Base-by-base conservation (phyloP, 2,329 filamentous ascomycete species). In the Fusarium fracticaudum region DNA sequence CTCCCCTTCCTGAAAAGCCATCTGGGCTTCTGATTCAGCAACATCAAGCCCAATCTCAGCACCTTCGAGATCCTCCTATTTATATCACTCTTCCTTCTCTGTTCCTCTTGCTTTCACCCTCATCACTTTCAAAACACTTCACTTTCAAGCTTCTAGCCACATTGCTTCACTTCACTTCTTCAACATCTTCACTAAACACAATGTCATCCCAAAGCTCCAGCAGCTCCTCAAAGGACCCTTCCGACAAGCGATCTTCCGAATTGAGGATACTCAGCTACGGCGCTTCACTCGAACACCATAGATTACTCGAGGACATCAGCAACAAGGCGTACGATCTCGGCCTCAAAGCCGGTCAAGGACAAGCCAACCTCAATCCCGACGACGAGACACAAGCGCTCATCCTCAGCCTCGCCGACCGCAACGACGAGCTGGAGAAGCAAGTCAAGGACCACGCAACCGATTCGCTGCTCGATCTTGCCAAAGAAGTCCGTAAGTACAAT, bases 371-470 rank as follows among this genome's bases (percentile, higher is more conserved):
- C 11, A 17, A 4, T 48, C 13, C 35, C 8, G 14, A 37, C 2
- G 29, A 54, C 13, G 45, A 53, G 0, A 13, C 40, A 1, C 38
- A 47, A 10, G 47, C 29, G 1, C 8, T 47, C 8, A 38, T 54
- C 20, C 22, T 38, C 4, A 29, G 22, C 3, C 35, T 61, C 1
- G n/a, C 31, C 2, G 10, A 47, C 14, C 26, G 31, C 2, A 65
- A 58, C 8, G 37, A 58, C 5, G 37, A 57, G 13, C 17, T 68
- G 2, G 24, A 68, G 40, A 43, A 40, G 22, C 24, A 62, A 2
- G 7, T 37, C 18, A n/a, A 41, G 2, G n/a, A 15, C 3, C 6
- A 10, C 0, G 1, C 22, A 0, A 5, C 22, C 7, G 10, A 15
- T n/a, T 15, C 20, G 1, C 17, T 18, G 0, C 43, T 64, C 3